Conservation (phyloP, 495 filamentous ascomycete species). For the Pyrenula aspistea region DNA sequence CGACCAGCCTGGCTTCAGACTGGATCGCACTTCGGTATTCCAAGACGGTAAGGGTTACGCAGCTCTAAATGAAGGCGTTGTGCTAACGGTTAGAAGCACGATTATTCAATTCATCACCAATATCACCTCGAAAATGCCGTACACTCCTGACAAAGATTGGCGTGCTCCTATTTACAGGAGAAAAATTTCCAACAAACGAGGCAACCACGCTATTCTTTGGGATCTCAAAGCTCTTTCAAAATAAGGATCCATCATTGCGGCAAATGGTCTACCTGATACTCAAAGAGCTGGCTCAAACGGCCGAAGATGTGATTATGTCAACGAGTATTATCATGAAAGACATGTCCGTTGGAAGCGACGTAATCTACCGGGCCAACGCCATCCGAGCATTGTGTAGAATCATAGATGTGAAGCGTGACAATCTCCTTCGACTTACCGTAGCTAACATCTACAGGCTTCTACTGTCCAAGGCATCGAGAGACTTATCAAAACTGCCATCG, state of each 20-base stretch:
- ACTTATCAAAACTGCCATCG: slow-evolving; percentile 97
- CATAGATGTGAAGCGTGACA: slow-evolving; percentile 64
- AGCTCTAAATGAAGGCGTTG: not conserved
- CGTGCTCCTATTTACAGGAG: slow-evolving; percentile 90
- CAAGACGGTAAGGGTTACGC: slow-evolving; percentile 71
- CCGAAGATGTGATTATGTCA: slow-evolving; percentile 99
- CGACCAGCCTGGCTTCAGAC: slow-evolving; percentile 82
- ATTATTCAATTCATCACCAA: slow-evolving; percentile 92
- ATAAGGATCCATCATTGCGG: slow-evolving; percentile 93
- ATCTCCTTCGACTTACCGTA: not conserved
- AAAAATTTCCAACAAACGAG: slow-evolving; percentile 93
- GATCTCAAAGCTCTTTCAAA: slow-evolving; percentile 99
- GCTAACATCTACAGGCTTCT: slow-evolving; percentile 49
- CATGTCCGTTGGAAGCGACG: slow-evolving; percentile 87
- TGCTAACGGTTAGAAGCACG: slow-evolving; percentile 49
- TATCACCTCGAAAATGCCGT: slow-evolving; percentile 88
- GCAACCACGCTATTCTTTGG: slow-evolving; percentile 98
- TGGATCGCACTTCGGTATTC: slow-evolving; percentile 96
- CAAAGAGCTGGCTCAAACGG: slow-evolving; percentile 92
- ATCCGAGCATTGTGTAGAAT: slow-evolving; percentile 93
- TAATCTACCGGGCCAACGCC: slow-evolving; percentile 91
- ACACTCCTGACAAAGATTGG: slow-evolving; percentile 95
- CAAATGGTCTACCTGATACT: slow-evolving; percentile 98
- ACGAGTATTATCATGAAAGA: slow-evolving; percentile 99
- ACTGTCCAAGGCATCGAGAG: slow-evolving; percentile 97